Evolutionary conservation across 2,329 filamentous ascomycete genomes (phyloP).

Genomic region (Colletotrichum graminicola): DNA sequence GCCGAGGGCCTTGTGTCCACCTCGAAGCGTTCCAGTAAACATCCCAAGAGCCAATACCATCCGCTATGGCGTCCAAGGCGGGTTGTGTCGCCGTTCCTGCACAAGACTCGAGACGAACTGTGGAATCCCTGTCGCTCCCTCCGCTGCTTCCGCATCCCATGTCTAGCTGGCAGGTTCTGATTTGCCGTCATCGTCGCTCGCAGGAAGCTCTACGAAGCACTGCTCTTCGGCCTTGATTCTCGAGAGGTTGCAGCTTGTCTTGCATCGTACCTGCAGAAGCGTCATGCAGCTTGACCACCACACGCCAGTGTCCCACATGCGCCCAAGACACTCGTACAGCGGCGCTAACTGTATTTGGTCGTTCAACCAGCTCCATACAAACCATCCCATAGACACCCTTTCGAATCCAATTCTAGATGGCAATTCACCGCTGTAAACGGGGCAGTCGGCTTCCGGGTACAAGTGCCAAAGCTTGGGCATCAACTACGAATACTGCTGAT

Average conservation of each 20-base stretch:
- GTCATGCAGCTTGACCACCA: conserved; percentile 38
- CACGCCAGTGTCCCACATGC: conserved; percentile 36
- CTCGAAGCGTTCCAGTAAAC: conserved; percentile 30
- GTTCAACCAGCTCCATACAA: conserved; percentile 27
- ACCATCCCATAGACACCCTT: conserved; percentile 21
- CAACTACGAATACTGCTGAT: background rate
- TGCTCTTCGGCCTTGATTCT: conserved; percentile 18
- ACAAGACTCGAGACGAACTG: conserved; percentile 4
- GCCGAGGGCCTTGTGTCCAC: conserved; percentile 21
- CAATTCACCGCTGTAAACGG: background rate
- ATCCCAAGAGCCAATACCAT: conserved; percentile 16
- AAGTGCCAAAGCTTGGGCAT: conserved; percentile 19
- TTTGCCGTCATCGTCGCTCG: background rate
- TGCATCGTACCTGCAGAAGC: conserved; percentile 47
- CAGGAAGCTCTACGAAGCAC: background rate
- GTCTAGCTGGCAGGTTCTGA: background rate
- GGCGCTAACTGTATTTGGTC: conserved; percentile 34
- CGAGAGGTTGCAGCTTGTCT: conserved; percentile 21
- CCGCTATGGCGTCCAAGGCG: background rate
- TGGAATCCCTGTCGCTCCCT: conserved; percentile 32
- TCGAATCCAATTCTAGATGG: conserved; percentile 1
- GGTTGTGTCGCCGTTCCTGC: conserved; percentile 10
- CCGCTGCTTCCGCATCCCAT: conserved; percentile 28
- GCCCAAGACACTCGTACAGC: conserved; percentile 31
- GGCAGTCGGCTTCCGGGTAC: background rate